Evolutionary conservation across 352 stramenopile species (phyloP), one percentile per base, ranked within the genome.

Genomic region (Globisporangium cylindrosporum): DNA sequence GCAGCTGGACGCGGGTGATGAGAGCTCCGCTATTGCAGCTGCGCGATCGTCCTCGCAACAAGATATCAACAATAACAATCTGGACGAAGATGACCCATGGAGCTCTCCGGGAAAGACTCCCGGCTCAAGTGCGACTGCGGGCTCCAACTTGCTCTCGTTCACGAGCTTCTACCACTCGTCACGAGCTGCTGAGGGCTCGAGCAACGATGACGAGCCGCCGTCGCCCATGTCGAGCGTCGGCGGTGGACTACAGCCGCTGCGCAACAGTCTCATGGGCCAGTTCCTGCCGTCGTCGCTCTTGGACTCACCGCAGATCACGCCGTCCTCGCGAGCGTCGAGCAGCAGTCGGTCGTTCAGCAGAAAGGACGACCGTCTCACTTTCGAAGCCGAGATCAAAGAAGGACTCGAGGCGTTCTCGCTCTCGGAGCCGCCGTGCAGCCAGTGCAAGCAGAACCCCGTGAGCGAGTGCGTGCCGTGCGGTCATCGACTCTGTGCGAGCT

Each of bases 251-350:
- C 83, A 89, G 20, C 81, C 82, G 29, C 69, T 93, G 34, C 84
- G 86, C 25, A 89, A 74, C 66, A 91, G 80, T 43, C 69, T 92
- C 3, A 93, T 95, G 73, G 88, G 76, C 38, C 85, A 95, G 65
- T 95, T 91, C 43, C 66, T 95, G 65, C 88, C 88, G 29, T 90
- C 88, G 10, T 78, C 82, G 53, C 70, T 95, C 36, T 71, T 95
- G 51, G 88, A 95, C 66, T 95, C 88, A 51, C 88, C 88, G 18
- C 86, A 93, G 76, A 69, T 91, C 38, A 92, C 81, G n/a, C 84
- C 86, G 43, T 90, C 79, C 48, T 63, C 78, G 10, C 51, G 73
- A 43, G 75, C 62, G 9, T 62, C 65, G 15, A 61, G 34, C 57
- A 62, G 48, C 18, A 64, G 12, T 18, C 73, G 67, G 69, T 63